Evolutionary conservation across 306 rosid genomes (phyloP), one percentile per base, ranked within the genome.

Genomic region (Castanopsis chinensis): DNA sequence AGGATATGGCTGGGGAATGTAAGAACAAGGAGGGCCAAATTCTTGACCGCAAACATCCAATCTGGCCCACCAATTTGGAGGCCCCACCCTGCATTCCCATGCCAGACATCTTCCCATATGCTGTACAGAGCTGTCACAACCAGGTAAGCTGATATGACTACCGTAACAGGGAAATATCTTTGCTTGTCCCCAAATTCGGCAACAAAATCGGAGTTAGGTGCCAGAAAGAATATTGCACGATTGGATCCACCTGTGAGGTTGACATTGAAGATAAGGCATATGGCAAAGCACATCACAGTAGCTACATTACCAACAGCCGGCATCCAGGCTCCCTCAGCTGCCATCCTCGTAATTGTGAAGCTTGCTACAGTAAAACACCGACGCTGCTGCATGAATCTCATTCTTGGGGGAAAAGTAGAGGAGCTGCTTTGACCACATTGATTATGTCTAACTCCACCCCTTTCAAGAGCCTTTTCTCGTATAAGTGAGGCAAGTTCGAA

Each of bases 311-410:
- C 99, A 73, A 96, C 96, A 41, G 98, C 96, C 35, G 99, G 99
- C 99, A 96, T 96, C 98, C 99, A 96, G n/a, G 96, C 92, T 83
- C 98, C 99, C 86, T 96, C 99, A 13, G 93, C 90, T 53, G 93
- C 76, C 92, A 96, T 90, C 86, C 87, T 91, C 93, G 88, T 93
- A 58, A 93, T 88, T 75, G 98, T 91, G 84, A 96, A 93, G 37
- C 90, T 80, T 52, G 98, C 86, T 75, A 78, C 86, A 43, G 89
- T 81, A 69, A 94, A 79, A 80, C 93, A 87, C 64, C 98, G 90
- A 8, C 97, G 92, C 68, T 90, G 95, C 83, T 93, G 97, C 93
- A 89, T 90, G 83, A 96, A 96, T 86, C 98, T 89, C 77, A 87
- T 86, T 85, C 94, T 91, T 45, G 98, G 90, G 57, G 88, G 88